Evolutionary conservation across 1,284 basidiomycete species (phyloP).

Genomic region (Ustilago sp.): DNA sequence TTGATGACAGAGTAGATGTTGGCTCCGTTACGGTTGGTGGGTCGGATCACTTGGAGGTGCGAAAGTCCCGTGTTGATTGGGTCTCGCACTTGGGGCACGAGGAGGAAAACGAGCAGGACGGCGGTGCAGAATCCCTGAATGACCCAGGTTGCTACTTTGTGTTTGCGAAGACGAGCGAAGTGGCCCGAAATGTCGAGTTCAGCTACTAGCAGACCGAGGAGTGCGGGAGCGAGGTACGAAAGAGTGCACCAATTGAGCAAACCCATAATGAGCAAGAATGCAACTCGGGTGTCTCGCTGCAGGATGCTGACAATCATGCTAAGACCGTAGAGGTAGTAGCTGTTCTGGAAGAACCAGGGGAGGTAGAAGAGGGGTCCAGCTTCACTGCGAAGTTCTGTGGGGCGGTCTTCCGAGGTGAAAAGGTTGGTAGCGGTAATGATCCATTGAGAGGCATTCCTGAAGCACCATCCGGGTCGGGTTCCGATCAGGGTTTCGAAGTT

Average conservation of each 20-base stretch:
- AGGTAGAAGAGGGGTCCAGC: slow-evolving; percentile 38
- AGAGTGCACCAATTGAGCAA: slow-evolving; percentile 43
- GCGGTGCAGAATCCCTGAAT: slow-evolving; percentile 26
- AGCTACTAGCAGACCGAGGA: slow-evolving; percentile 40
- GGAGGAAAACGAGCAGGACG: slow-evolving; percentile 32
- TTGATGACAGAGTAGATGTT: slow-evolving; percentile 43
- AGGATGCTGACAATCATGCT: slow-evolving; percentile 39
- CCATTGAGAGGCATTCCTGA: slow-evolving; percentile 36
- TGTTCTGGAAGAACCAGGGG: slow-evolving; percentile 54
- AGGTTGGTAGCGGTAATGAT: slow-evolving; percentile 47
- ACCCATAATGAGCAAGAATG: slow-evolving; percentile 26
- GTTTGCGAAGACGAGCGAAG: slow-evolving; percentile 21
- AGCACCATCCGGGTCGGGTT: slow-evolving; percentile 39
- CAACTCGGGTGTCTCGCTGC: slow-evolving; percentile 37
- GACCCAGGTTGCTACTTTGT: slow-evolving; percentile 13
- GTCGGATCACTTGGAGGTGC: slow-evolving; percentile 38
- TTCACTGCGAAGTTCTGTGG: slow-evolving; percentile 23
- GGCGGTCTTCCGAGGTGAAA: slow-evolving; percentile 38
- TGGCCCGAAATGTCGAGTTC: slow-evolving; percentile 43
- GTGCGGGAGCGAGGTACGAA: slow-evolving; percentile 39
- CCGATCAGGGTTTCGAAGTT: slow-evolving; percentile 45
- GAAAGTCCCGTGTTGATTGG: slow-evolving; percentile 30
- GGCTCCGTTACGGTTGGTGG: slow-evolving; percentile 20
- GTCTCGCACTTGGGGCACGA: slow-evolving; percentile 38
- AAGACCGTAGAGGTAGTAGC: slow-evolving; percentile 47